Evolutionary conservation across 257 asterid species (phyloP).

Genomic region (Penstemon davidsonii): DNA sequence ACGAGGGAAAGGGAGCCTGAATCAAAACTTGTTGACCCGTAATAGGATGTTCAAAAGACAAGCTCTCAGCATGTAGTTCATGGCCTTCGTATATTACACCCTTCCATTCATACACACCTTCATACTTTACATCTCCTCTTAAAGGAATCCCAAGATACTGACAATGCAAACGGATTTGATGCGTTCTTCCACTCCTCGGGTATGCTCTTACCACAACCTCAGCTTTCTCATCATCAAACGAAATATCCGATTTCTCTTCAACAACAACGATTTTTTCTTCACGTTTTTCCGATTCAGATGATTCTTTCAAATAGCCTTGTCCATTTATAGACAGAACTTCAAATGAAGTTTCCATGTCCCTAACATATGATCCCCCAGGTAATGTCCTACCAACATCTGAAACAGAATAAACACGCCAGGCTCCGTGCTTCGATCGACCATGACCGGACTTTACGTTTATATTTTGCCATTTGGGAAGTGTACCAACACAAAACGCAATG

Average conservation of each 20-base stretch:
- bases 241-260: slow-evolving; percentile 53
- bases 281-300: slow-evolving; percentile 31
- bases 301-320: slow-evolving; percentile 31
- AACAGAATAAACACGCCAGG: slow-evolving; percentile 89
- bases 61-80: slow-evolving; percentile 89
- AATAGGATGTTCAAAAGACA: slow-evolving; percentile 82
- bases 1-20: slow-evolving; percentile 73
- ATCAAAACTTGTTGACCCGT: slow-evolving; percentile 56
- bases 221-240: slow-evolving; percentile 45
- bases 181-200: slow-evolving; percentile 90
- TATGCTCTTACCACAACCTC: slow-evolving; percentile 72
- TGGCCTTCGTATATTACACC: slow-evolving; percentile 64
- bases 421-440: slow-evolving; percentile 89
- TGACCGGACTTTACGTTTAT: slow-evolving; percentile 73
- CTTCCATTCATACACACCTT: slow-evolving; percentile 84
- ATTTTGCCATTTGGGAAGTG: slow-evolving; percentile 59
- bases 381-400: slow-evolving; percentile 71
- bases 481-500: slow-evolving; percentile 68
- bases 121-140: slow-evolving; percentile 87
- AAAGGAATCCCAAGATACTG: slow-evolving; percentile 89
- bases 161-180: slow-evolving; percentile 92
- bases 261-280: slow-evolving; percentile 42
- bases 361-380: slow-evolving; percentile 84
- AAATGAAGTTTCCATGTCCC: slow-evolving; percentile 79
- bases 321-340: slow-evolving; percentile 68